Evolutionary conservation across 2,329 filamentous ascomycete species (phyloP).

Genomic region (Rhytidhysteron rufulum): DNA sequence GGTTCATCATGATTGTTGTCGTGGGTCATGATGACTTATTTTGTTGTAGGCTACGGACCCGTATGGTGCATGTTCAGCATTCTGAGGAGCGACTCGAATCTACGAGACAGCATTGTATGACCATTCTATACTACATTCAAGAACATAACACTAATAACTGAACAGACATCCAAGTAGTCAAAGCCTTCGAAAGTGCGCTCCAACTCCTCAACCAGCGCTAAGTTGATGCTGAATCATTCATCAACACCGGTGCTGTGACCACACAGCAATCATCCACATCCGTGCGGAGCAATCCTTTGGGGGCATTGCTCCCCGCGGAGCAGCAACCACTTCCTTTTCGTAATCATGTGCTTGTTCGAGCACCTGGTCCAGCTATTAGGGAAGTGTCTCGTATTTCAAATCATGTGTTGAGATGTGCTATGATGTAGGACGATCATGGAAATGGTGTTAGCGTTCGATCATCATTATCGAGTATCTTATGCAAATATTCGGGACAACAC

Average conservation of each 20-base stretch:
- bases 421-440: constrained; percentile 15
- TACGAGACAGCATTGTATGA: constrained; percentile 77
- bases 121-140: background rate
- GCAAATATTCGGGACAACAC: too few species aligned
- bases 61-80: constrained; percentile 70
- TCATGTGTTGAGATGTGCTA: constrained; percentile 15
- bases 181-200: constrained; percentile 49
- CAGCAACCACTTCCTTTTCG: too few species aligned
- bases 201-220: constrained; percentile 34
- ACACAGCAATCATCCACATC: background rate
- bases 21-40: constrained; percentile 8
- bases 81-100: constrained; percentile 68
- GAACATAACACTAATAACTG: background rate
- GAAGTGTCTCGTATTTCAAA: constrained; percentile 3
- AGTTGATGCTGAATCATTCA: constrained; percentile 19
- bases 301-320: too few species aligned
- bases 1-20: background rate
- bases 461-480: too few species aligned
- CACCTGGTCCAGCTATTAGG: constrained; percentile 3
- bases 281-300: too few species aligned
- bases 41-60: constrained; percentile 65
- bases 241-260: constrained; percentile 6
- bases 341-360: constrained; percentile 1
- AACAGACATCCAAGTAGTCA: constrained; percentile 44
- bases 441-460: too few species aligned